Percentiles rank a stretch among this genome's conserved stretches.
Conservation (phyloP, 1,139 yeast species). For the Hyphopichia khmerensis region DNA sequence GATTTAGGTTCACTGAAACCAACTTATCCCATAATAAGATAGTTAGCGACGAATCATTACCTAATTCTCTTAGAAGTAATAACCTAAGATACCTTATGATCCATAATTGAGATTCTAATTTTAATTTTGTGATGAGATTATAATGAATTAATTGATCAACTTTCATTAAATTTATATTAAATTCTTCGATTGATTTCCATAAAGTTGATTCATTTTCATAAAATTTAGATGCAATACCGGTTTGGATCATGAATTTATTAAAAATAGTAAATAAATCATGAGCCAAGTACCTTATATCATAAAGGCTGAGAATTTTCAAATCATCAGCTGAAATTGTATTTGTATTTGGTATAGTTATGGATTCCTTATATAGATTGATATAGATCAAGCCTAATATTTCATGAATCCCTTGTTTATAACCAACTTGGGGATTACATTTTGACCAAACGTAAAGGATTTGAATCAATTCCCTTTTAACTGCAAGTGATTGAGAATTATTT, state of each 20-base stretch:
- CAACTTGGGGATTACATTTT: slow-evolving; percentile 48
- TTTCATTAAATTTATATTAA: slow-evolving; percentile 48
- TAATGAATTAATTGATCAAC: slow-evolving; percentile 48
- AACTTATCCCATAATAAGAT: slow-evolving; percentile 60
- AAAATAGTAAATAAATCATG: slow-evolving; percentile 51
- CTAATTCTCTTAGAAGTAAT: slow-evolving; percentile 58
- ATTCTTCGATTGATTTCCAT: slow-evolving; percentile 45
- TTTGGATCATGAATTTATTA: slow-evolving; percentile 38
- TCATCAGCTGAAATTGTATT: slow-evolving; percentile 36
- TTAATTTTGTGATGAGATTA: slow-evolving; percentile 44
- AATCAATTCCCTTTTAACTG: slow-evolving; percentile 40
- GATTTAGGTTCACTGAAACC: slow-evolving; percentile 29
- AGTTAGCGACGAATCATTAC: slow-evolving; percentile 41
- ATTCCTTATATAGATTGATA: slow-evolving; percentile 46
- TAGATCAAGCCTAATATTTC: slow-evolving; percentile 64
- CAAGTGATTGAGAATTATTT: slow-evolving; percentile 13
- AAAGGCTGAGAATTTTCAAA: slow-evolving; percentile 33
- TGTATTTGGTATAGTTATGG: slow-evolving; percentile 32
- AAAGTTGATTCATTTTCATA: slow-evolving; percentile 44
- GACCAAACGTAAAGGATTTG: slow-evolving; percentile 57
- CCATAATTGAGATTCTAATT: slow-evolving; percentile 65
- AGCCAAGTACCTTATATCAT: slow-evolving; percentile 35
- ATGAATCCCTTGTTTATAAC: slow-evolving; percentile 71
- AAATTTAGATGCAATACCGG: slow-evolving; percentile 36
- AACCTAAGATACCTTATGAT: slow-evolving; percentile 63